Base-by-base conservation (phyloP, 1,139 yeast species). In the Pichia sorboxylosa region DNA sequence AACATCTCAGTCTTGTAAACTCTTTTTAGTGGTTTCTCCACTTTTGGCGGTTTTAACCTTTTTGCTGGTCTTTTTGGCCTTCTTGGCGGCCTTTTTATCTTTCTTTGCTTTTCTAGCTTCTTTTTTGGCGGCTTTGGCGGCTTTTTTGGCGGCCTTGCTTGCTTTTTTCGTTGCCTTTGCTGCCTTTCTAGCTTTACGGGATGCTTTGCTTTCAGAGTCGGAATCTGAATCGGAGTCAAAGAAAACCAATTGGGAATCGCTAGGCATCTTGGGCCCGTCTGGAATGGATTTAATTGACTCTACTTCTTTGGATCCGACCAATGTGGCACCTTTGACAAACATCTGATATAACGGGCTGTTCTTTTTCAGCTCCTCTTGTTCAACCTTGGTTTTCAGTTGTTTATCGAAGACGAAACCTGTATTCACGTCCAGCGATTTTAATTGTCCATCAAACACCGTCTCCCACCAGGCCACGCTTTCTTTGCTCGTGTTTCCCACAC, bases 391-490 rank as follows among this genome's bases (percentile, higher is more conserved):
- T 4, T n/a, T 17, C 6, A 24, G 13, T 19, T 40, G 26, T 2
- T 54, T 51, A n/a, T n/a, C n/a, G n/a, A n/a, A n/a, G n/a, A n/a
- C n/a, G n/a, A n/a, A n/a, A n/a, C n/a, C n/a, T n/a, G n/a, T n/a
- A 20, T 51, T 61, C 6, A 85, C 90, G 37, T 82, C 87, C 30
- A 90, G 54, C 15, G 73, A 69, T 51, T 83, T 83, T 42, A 90
- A 66, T 47, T 85, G 95, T 2, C 95, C 95, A 55, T 90, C 97
- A 58, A 90, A 90, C 30, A 87, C 63, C 44, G 80, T 67, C 45
- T 90, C 97, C 98, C 98, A 90, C 98, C 98, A 90, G 33, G 83
- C 79, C 48, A 85, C 96, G 15, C 78, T 76, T 36, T 75, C 80
- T 32, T 66, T 66, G 10, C 68, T 58, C 13, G 11, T 23, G 48